Conservation (phyloP, 345 rosid genomes). For the Adansonia digitata region DNA sequence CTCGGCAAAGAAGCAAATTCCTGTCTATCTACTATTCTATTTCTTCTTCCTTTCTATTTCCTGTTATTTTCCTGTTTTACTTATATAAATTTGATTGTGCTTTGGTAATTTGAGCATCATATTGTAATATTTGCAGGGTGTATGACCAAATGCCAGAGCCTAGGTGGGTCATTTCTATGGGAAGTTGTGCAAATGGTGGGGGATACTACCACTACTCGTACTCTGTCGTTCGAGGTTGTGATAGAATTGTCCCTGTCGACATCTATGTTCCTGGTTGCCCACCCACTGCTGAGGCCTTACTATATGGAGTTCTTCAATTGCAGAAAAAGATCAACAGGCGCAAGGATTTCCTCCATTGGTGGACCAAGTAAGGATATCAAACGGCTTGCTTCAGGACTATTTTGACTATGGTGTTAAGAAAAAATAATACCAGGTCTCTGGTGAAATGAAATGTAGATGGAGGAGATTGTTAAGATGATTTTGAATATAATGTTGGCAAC, state of each 20-base stretch:
- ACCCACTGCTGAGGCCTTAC: conserved; percentile 94
- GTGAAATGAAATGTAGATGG: conserved; percentile 17
- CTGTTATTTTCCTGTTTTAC: not conserved
- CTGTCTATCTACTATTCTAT: not conserved
- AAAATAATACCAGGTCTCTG: conserved; percentile 15
- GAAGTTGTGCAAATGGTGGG: conserved; percentile 98
- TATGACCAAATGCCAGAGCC: conserved; percentile 99
- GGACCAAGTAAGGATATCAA: conserved; percentile 63
- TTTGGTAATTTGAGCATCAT: conserved; percentile 2
- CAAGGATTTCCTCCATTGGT: conserved; percentile 91
- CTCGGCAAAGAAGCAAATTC: not conserved
- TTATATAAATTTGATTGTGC: not conserved
- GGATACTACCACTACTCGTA: conserved; percentile 98
- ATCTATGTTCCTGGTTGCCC: conserved; percentile 98
- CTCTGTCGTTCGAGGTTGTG: conserved; percentile 95
- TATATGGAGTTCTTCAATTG: conserved; percentile 89
- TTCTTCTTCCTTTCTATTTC: not conserved
- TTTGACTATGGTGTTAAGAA: conserved; percentile 9
- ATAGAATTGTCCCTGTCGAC: conserved; percentile 95
- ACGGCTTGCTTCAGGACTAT: not conserved
- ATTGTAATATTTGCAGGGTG: conserved; percentile 54
- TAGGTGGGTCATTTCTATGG: conserved; percentile 98
- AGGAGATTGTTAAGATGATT: conserved; percentile 1
- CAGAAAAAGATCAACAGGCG: conserved; percentile 98
- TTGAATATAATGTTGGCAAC: conserved; percentile 3